Conservation (phyloP, 2,329 filamentous ascomycete species). For the Chaetomiaceae sp. region DNA sequence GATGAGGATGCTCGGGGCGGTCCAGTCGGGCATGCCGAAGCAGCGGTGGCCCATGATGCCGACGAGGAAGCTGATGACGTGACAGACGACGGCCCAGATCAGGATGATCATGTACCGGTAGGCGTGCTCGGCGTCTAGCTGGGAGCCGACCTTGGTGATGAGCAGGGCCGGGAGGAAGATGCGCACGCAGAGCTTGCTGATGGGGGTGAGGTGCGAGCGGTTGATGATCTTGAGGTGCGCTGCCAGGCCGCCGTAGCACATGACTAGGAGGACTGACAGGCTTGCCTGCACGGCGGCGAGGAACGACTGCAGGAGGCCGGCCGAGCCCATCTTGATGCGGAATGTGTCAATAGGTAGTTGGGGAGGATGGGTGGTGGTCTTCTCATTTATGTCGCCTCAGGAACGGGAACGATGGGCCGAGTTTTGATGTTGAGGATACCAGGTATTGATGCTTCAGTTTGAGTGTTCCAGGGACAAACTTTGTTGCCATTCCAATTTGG, state of each 20-base stretch:
- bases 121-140: constrained; percentile 36
- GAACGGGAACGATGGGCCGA: too few species aligned
- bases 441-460: too few species aligned
- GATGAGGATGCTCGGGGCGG: constrained; percentile 43
- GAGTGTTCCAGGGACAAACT: too few species aligned
- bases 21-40: constrained; percentile 43
- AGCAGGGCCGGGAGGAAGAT: constrained; percentile 45
- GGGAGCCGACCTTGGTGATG: constrained; percentile 42
- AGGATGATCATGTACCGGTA: constrained; percentile 37
- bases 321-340: too few species aligned
- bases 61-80: constrained; percentile 38
- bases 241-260: constrained; percentile 41
- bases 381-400: too few species aligned
- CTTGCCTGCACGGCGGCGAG: constrained; percentile 44
- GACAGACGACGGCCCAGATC: constrained; percentile 39
- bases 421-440: too few species aligned
- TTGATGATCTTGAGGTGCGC: constrained; percentile 38
- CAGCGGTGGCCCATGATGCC: constrained; percentile 36
- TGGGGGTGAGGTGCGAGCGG: constrained; percentile 34
- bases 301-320: constrained; percentile 34
- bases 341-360: too few species aligned
- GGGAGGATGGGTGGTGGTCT: too few species aligned
- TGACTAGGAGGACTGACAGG: constrained; percentile 44
- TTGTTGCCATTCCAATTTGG: too few species aligned
- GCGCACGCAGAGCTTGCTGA: constrained; percentile 44